Evolutionary conservation across 805 yeast species (phyloP).

Genomic region (Nakazawaea sp.): DNA sequence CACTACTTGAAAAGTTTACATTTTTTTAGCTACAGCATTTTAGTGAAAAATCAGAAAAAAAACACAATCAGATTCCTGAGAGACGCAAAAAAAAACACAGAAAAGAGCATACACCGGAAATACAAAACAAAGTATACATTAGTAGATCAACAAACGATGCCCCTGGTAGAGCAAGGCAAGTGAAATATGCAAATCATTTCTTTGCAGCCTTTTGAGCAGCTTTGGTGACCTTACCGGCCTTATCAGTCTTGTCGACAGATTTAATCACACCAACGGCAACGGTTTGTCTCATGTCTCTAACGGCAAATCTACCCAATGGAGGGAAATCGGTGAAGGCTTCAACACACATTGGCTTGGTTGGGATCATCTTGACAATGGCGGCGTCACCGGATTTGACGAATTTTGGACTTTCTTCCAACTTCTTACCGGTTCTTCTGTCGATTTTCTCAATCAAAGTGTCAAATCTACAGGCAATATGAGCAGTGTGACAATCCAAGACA

Average conservation of each 20-base stretch:
- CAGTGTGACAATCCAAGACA: constrained; percentile 88
- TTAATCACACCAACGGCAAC: constrained; percentile 99
- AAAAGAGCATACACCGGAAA: constrained; percentile 1
- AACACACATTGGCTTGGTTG: constrained; percentile 90
- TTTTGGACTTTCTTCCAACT: constrained; percentile 83
- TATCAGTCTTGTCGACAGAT: constrained; percentile 81
- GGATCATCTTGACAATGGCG: constrained; percentile 86
- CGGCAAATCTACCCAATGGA: constrained; percentile 96
- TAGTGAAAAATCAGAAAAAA: too few relatives aligned
- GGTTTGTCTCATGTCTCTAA: constrained; percentile 99
- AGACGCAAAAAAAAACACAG: constrained; percentile 2
- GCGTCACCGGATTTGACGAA: constrained; percentile 96
- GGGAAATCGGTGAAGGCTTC: constrained; percentile 93
- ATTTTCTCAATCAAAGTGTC: constrained; percentile 68
- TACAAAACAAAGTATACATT: constrained; percentile 6
- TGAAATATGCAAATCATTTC: constrained; percentile 40
- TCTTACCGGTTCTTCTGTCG: constrained; percentile 92
- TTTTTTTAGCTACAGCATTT: too few relatives aligned
- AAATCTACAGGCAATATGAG: constrained; percentile 88
- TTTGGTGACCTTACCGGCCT: constrained; percentile 94
- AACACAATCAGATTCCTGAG: too few relatives aligned
- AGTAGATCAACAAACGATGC: too few relatives aligned
- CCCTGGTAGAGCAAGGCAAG: too few relatives aligned
- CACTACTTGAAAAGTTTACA: too few relatives aligned
- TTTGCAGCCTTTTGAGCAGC: constrained; percentile 82